These are phyloP conservation scores for Harringtonia lauricola DNA, from an alignment of 2,329 filamentous ascomycete genomes.

Conservation along the genomic window DNA sequence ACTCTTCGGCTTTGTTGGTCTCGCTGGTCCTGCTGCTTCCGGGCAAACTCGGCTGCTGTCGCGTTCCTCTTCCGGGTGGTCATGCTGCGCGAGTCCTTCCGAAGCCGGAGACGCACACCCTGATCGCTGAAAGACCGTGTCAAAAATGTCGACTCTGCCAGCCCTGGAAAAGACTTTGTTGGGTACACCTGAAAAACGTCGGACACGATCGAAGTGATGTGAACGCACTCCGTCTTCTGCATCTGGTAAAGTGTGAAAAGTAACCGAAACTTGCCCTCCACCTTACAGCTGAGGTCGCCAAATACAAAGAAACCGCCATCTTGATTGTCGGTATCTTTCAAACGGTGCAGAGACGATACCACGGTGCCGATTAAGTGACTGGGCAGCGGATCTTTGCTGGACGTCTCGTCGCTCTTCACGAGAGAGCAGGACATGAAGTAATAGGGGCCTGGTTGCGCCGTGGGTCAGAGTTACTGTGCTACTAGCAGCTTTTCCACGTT, in stretches of 20 bases:
- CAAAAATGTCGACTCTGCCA: conserved; percentile 58
- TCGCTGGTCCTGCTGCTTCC: conserved; percentile 10
- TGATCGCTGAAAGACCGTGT: conserved; percentile 82
- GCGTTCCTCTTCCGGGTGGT: conserved; percentile 34
- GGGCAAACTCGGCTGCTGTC: conserved; percentile 15
- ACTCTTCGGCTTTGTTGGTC: conserved; percentile 3
- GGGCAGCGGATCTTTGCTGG: conserved; percentile 25
- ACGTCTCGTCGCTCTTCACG: conserved; percentile 28
- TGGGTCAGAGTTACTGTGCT: no score
- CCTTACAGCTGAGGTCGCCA: conserved; percentile 70
- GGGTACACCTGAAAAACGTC: conserved; percentile 56
- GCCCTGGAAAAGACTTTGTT: conserved; percentile 51
- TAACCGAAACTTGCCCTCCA: conserved; percentile 61
- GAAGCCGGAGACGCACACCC: conserved; percentile 68
- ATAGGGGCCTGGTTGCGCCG: conserved; percentile 27
- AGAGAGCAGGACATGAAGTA: conserved; percentile 36
- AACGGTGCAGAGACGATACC: conserved; percentile 69
- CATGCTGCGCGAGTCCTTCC: conserved; percentile 65
- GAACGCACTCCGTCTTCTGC: conserved; percentile 25
- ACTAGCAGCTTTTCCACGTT: not conserved
- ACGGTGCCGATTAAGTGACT: conserved; percentile 59
- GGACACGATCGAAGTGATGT: conserved; percentile 37
- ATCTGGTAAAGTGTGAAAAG: conserved; percentile 72
- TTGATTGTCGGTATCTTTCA: conserved; percentile 67
- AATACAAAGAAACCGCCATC: conserved; percentile 89